Conservation (phyloP, 371 early-diverging fungal species). For the Saksenaea vasiformis region DNA sequence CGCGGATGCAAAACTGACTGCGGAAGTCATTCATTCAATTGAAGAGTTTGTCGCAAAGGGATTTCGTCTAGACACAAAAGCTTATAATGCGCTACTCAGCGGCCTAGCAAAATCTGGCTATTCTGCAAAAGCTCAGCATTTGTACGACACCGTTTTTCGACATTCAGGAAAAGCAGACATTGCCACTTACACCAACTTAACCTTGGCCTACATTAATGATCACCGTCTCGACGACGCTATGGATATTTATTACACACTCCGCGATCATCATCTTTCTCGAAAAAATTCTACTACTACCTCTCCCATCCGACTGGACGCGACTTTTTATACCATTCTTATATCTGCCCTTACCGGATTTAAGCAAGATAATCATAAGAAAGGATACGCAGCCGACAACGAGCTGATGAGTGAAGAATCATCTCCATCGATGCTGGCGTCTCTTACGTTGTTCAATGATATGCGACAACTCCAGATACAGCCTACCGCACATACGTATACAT, state of each 20-base stretch:
- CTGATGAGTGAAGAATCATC: conserved; percentile 27
- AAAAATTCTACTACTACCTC: background rate
- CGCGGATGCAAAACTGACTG: conserved; percentile 1
- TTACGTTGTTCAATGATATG: conserved; percentile 49
- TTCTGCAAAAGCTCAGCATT: conserved; percentile 36
- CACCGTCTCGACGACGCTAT: conserved; percentile 39
- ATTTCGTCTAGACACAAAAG: conserved; percentile 8
- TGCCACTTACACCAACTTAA: conserved; percentile 36
- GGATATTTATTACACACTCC: conserved; percentile 45
- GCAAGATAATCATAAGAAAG: conserved; percentile 5
- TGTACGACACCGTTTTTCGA: conserved; percentile 41
- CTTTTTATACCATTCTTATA: conserved; percentile 27
- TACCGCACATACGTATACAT: conserved; percentile 37
- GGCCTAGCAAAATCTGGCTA: conserved; percentile 35
- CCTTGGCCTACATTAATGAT: conserved; percentile 44
- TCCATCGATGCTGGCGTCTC: conserved; percentile 30
- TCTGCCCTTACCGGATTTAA: conserved; percentile 16
- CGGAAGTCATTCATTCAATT: background rate
- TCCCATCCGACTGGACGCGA: conserved; percentile 18
- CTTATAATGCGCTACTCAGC: conserved; percentile 33
- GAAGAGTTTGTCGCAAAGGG: conserved; percentile 2
- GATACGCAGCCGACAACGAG: conserved; percentile 27
- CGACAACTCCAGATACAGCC: conserved; percentile 38
- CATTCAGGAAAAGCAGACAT: conserved; percentile 27
- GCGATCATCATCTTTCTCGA: conserved; percentile 25